Conservation (phyloP, 768 basidiomycete species). For the Rubroboletus pulcherrimus region DNA sequence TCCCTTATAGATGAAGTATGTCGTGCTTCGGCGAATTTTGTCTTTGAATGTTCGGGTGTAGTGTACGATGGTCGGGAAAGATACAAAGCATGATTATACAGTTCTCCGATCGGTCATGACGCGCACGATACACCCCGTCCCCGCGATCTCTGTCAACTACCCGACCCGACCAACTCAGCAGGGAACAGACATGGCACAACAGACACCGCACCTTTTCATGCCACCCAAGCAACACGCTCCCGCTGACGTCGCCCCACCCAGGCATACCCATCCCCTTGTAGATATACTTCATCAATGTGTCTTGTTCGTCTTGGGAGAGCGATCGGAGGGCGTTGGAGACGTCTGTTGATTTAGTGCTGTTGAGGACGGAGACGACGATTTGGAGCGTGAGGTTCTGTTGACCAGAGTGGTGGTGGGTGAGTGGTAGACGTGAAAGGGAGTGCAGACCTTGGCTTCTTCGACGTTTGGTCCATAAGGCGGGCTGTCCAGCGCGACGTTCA, state of each 20-base stretch:
- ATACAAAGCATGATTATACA: constrained; percentile 36
- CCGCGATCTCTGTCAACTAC: constrained; percentile 89
- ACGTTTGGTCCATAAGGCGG: constrained; percentile 87
- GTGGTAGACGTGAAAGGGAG: too few species aligned
- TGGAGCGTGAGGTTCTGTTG: constrained; percentile 72
- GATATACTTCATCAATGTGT: constrained; percentile 94
- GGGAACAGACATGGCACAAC: background rate
- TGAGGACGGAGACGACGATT: constrained; percentile 82
- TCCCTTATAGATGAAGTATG: background rate
- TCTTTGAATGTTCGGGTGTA: background rate
- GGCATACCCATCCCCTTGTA: constrained; percentile 91
- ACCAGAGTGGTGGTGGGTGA: background rate
- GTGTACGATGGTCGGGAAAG: background rate
- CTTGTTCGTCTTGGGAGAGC: constrained; percentile 72
- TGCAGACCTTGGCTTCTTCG: constrained; percentile 82
- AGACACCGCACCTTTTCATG: constrained; percentile 78
- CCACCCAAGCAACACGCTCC: constrained; percentile 74
- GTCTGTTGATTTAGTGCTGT: constrained; percentile 89
- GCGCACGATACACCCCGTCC: constrained; percentile 92
- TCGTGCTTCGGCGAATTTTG: background rate
- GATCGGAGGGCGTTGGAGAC: constrained; percentile 71
- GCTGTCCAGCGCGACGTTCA: constrained; percentile 66
- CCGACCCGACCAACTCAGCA: background rate
- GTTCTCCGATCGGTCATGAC: constrained; percentile 67
- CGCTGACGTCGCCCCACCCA: constrained; percentile 58